These are phyloP conservation scores for Takashimella koratensis DNA, from an alignment of 1,284 basidiomycete species.

Conservation along the genomic window DNA sequence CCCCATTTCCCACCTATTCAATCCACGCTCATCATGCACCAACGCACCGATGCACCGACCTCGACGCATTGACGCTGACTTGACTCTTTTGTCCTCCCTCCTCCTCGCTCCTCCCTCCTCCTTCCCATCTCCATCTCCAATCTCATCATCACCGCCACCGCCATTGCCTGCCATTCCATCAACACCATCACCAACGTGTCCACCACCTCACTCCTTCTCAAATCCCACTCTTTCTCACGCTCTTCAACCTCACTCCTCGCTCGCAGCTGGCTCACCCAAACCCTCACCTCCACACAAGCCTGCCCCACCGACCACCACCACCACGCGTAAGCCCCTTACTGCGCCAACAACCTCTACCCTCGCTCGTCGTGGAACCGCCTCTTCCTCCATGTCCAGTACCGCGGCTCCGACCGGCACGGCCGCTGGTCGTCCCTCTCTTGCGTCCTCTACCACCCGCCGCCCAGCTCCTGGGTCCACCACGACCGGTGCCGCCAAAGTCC, in stretches of 20 bases:
- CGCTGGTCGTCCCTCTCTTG: background rate
- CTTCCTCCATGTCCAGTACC: background rate
- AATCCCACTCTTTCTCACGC: background rate
- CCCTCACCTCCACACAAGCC: slow-evolving; percentile 13
- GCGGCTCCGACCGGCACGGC: background rate
- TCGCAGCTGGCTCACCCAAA: slow-evolving; percentile 13
- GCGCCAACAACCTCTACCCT: slow-evolving; percentile 17
- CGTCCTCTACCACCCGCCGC: background rate
- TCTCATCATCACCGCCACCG: background rate
- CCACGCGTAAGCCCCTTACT: slow-evolving; percentile 17
- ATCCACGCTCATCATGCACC: background rate
- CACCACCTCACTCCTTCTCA: background rate
- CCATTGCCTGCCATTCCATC: too few species aligned
- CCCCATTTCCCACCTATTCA: background rate
- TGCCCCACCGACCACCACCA: slow-evolving; percentile 1
- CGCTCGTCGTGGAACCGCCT: slow-evolving; percentile 3
- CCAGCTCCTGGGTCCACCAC: background rate
- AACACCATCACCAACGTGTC: background rate
- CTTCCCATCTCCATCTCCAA: background rate
- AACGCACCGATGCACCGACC: background rate
- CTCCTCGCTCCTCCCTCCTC: background rate
- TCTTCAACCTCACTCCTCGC: background rate
- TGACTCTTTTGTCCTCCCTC: background rate
- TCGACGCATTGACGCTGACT: too few species aligned
- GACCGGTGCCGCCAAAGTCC: slow-evolving; percentile 2